Base-by-base conservation (phyloP, 2,329 filamentous ascomycete species). In the Colletotrichum navitas region DNA sequence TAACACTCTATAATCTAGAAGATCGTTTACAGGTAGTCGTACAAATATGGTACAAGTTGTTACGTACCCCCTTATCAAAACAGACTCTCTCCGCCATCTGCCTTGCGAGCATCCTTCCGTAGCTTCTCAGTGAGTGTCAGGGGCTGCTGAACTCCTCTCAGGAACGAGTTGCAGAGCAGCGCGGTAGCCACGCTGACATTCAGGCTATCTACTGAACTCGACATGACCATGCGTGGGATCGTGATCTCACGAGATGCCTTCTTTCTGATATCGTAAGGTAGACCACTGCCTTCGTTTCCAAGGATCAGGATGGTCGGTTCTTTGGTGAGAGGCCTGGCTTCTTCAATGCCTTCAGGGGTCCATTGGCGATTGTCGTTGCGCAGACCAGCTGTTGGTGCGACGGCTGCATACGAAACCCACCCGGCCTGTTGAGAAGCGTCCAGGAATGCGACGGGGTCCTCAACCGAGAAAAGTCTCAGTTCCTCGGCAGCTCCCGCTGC, bases 131-230 rank as follows among this genome's bases (percentile, higher is more conserved):
- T 74, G 73, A 75, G 81, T 62, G 79, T 78, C 71, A 45, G 68
- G 11, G 66, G 73, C 73, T 60, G 76, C 63, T 60, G 69, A 64
- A 76, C 73, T 1, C 80, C 80, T 76, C 82, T 87, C 76, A 93
- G 79, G 77, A 96, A 94, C 0, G 91, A 85, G 74, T 91, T 88
- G 73, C 91, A 91, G 62, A 98, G 82, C 60, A 98, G 83, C 1
- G 90, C 94, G 8, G 93, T 90, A 1, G 96, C 95, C 26, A 97
- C 95, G 78, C 93, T 94, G 49, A 98, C 96, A 79, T 99, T 98
- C 79, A 99, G 83, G 80, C 94, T 97, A 81, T 98, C 95, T 3
- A 99, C 90, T 79, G 75, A 90, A 79, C 77, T 87, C 79, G 77
- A 84, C 73, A 78, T 83, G 52, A 81, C 86, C 74, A 80, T 87